Evolutionary conservation across 495 filamentous ascomycete genomes (phyloP).

Genomic region (Cladorrhinum samala): DNA sequence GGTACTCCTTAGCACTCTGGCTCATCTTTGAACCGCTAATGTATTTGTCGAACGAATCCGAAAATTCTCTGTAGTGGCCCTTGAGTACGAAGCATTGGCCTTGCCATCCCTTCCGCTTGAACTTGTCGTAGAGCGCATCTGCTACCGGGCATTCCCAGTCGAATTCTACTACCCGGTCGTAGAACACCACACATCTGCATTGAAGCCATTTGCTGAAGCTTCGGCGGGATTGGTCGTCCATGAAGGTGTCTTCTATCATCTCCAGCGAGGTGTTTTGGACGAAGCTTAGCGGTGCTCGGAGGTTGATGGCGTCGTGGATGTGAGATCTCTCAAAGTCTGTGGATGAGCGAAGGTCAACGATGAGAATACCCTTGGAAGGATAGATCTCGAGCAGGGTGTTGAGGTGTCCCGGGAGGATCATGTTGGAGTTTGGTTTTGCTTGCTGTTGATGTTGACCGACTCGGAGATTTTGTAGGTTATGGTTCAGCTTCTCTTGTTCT

Average conservation of each 20-base stretch:
- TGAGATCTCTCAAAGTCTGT: constrained; percentile 41
- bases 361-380: constrained; percentile 34
- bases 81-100: constrained; percentile 44
- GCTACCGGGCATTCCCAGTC: constrained; percentile 43
- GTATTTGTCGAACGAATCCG: constrained; percentile 38
- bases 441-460: constrained; percentile 23
- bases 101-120: constrained; percentile 36
- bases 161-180: constrained; percentile 39
- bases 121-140: constrained; percentile 33
- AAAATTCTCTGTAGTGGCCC: constrained; percentile 45
- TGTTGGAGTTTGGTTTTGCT: constrained; percentile 24
- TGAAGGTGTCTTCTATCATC: constrained; percentile 44
- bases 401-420: constrained; percentile 44
- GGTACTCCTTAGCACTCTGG: constrained; percentile 34
- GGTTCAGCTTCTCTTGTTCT: constrained; percentile 32
- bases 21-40: constrained; percentile 38
- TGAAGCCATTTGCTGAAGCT: constrained; percentile 40
- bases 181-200: constrained; percentile 43
- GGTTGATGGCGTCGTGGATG: constrained; percentile 42
- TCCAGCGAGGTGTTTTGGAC: constrained; percentile 36
- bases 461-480: constrained; percentile 34
- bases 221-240: constrained; percentile 37
- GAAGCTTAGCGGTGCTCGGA: constrained; percentile 39
- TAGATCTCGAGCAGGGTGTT: constrained; percentile 42
- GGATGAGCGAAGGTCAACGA: constrained; percentile 40